Evolutionary conservation across 225 moss, liverwort and hornwort genomes (phyloP).

Genomic region (Takakia lepidozioides): DNA sequence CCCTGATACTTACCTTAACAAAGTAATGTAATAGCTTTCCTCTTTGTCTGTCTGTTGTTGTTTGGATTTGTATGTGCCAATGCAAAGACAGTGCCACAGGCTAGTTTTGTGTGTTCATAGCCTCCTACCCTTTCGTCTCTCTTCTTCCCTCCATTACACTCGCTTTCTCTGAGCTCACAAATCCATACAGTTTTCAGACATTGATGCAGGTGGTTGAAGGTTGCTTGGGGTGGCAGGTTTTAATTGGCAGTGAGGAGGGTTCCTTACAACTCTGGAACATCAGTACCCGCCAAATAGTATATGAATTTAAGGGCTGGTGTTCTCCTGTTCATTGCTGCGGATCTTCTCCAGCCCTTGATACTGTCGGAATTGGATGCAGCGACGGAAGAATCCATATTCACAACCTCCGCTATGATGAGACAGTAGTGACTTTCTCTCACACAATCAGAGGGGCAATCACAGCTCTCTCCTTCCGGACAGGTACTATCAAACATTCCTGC

Average conservation of each 20-base stretch:
- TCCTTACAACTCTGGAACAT: conserved; percentile 85
- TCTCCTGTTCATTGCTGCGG: conserved; percentile 64
- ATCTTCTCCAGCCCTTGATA: conserved; percentile 82
- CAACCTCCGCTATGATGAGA: conserved; percentile 82
- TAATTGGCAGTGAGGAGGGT: conserved; percentile 87
- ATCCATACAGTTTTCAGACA: no score
- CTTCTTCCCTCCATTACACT: no score
- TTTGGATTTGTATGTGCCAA: background rate
- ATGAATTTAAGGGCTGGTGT: conserved; percentile 82
- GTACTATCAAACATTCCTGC: no score
- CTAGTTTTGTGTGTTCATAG: no score
- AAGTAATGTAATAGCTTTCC: conserved; percentile 19
- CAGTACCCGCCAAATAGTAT: conserved; percentile 58
- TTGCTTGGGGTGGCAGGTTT: conserved; percentile 21
- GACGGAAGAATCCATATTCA: conserved; percentile 77
- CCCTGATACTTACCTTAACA: conserved; percentile 94
- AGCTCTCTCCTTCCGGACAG: conserved; percentile 81
- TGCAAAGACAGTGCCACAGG: no score
- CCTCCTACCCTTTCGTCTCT: no score
- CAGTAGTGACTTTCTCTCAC: conserved; percentile 67
- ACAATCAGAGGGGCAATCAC: conserved; percentile 74
- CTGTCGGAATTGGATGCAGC: conserved; percentile 69
- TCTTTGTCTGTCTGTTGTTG: background rate
- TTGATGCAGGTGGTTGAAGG: background rate
- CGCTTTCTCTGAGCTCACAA: no score